Evolutionary conservation across 2,329 filamentous ascomycete species (phyloP).

Genomic region (Gaeumannomyces tritici): DNA sequence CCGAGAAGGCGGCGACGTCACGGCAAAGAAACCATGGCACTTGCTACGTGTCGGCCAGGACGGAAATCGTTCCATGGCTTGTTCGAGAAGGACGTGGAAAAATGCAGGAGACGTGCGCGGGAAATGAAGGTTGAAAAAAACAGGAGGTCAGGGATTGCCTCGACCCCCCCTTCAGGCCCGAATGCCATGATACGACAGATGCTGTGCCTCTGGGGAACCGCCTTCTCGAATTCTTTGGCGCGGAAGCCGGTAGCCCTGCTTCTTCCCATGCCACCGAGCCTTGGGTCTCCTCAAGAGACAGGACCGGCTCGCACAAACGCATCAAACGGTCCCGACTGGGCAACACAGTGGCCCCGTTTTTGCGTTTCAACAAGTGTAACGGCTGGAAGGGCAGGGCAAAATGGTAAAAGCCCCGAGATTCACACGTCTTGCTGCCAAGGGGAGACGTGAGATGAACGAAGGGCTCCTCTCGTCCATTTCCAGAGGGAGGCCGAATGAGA

Average conservation of each 20-base stretch:
- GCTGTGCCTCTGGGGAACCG: neutral
- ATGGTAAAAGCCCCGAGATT: neutral
- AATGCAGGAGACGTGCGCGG: neutral
- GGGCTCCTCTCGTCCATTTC: no score
- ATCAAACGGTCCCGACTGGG: neutral
- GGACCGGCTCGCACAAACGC: conserved; percentile 1
- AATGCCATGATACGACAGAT: conserved; percentile 3
- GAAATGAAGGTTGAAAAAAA: neutral
- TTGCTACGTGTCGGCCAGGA: neutral
- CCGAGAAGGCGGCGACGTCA: neutral
- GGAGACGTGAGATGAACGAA: neutral
- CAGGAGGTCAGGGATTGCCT: neutral
- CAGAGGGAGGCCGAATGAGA: no score
- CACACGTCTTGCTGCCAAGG: neutral
- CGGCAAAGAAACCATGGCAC: neutral
- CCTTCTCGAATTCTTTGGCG: neutral
- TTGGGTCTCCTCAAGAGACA: neutral
- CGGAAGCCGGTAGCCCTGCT: neutral
- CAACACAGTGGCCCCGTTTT: conserved; percentile 3
- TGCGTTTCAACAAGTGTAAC: neutral
- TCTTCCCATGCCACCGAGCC: neutral
- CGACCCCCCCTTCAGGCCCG: conserved; percentile 1
- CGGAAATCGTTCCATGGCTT: neutral
- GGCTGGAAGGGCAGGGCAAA: neutral
- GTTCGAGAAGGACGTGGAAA: neutral